phyloP scores from a whole-genome alignment of 129 eudicot genomes.

The Pseudognaphalium luteoalbum region DNA sequence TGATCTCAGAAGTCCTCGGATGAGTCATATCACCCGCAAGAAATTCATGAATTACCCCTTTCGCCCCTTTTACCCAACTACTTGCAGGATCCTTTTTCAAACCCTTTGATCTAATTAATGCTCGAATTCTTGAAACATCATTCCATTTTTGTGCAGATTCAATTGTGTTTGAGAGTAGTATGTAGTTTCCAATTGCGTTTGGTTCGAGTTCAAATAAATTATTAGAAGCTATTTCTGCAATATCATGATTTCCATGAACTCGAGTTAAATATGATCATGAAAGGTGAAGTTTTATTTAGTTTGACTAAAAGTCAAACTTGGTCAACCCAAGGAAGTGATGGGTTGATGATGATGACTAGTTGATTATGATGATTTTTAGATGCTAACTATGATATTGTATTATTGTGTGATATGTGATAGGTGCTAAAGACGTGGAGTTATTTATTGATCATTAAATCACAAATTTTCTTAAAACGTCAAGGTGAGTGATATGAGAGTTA shows the following conservation, averaged over 20 bases:
- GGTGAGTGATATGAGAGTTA: too few relatives aligned
- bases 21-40: slow-evolving; percentile 50
- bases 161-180: slow-evolving; percentile 56
- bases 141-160: slow-evolving; percentile 54
- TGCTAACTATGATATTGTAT: too few relatives aligned
- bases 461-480: too few relatives aligned
- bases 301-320: too few relatives aligned
- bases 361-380: too few relatives aligned
- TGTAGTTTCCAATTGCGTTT: slow-evolving; percentile 40
- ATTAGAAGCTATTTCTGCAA: slow-evolving; percentile 45
- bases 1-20: slow-evolving; percentile 24
- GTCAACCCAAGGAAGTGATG: too few relatives aligned
- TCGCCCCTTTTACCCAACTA: slow-evolving; percentile 48
- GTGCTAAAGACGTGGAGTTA: too few relatives aligned
- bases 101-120: slow-evolving; percentile 48
- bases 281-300: too few relatives aligned
- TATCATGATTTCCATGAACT: slow-evolving; percentile 35
- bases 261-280: too few relatives aligned
- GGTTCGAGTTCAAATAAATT: slow-evolving; percentile 72
- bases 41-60: slow-evolving; percentile 53
- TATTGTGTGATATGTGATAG: too few relatives aligned
- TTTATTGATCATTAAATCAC: too few relatives aligned
- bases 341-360: too few relatives aligned
- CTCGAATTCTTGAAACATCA: slow-evolving; percentile 49
- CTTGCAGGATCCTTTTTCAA: slow-evolving; percentile 50